Conservation (phyloP, 768 basidiomycete genomes). For the Amanita rimosa region DNA sequence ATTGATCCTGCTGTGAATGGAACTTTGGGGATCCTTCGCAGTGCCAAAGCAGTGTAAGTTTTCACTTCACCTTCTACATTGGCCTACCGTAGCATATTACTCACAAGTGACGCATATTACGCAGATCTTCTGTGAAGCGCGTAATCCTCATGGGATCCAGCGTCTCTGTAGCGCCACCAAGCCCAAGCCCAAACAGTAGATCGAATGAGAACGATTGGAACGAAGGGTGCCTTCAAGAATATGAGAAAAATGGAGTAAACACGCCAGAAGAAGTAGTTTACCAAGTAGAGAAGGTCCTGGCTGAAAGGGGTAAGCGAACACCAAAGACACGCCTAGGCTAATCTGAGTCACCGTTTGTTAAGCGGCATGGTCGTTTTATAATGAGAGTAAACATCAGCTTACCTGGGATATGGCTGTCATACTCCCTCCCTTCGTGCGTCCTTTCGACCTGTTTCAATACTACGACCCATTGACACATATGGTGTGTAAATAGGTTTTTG, state of each 20-base stretch:
- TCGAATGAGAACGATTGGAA: slow-evolving; percentile 56
- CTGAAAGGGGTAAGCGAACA: slow-evolving; percentile 37
- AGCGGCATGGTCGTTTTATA: slow-evolving; percentile 35
- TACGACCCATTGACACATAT: no score
- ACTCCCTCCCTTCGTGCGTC: slow-evolving; percentile 42
- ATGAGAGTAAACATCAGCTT: slow-evolving; percentile 29
- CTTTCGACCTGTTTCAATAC: neutral
- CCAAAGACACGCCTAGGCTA: neutral
- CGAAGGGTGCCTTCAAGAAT: slow-evolving; percentile 27
- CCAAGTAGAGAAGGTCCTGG: slow-evolving; percentile 48
- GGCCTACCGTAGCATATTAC: neutral
- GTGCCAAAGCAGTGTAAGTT: slow-evolving; percentile 36
- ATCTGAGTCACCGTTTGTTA: neutral
- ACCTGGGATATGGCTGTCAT: slow-evolving; percentile 41
- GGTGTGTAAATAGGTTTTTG: neutral
- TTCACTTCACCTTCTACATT: neutral
- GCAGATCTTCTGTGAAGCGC: slow-evolving; percentile 38
- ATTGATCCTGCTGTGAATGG: slow-evolving; percentile 20
- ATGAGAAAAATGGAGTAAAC: slow-evolving; percentile 36
- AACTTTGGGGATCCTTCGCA: neutral
- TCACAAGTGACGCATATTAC: no score
- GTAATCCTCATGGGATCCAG: slow-evolving; percentile 59
- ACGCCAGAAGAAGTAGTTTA: slow-evolving; percentile 33
- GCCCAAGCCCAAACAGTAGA: slow-evolving; percentile 9
- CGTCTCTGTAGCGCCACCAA: slow-evolving; percentile 29